Base-by-base conservation (phyloP, 495 filamentous ascomycete species). In the Penicillium ucsense region DNA sequence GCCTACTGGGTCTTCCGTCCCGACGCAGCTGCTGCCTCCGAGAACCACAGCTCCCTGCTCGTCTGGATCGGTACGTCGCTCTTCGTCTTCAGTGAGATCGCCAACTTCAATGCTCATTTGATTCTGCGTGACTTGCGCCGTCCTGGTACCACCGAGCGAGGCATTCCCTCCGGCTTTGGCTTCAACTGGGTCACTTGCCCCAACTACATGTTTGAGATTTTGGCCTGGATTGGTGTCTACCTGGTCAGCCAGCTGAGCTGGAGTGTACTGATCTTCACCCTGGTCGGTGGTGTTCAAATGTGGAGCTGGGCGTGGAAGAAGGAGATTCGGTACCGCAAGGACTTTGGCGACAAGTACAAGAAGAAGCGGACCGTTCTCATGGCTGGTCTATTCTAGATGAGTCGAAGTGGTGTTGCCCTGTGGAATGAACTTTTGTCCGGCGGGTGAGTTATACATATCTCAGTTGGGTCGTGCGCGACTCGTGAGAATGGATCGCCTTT, bases 121-220 rank as follows among this genome's bases (percentile, higher is more conserved):
- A 77, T 83, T 3, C 74, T 98, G 20, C 78, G 84, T 28, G 70
- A 74, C 39, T 77, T 98, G 31, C 84, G 92, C 4, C 80, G 80
- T 35, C 75, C 75, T n/a, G 89, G 89, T 41, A 83, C 82, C 47
- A 95, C 82, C 5, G 86, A 94, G 53, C 72, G 89, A 11, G 89
- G 87, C 50, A 94, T 98, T 60, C 92, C 92, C 0, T 68, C 71
- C 35, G 91, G 91, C 12, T 79, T 88, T 47, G 88, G 89, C n/a
- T 96, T 95, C 69, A 72, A 68, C 57, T 56, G 79, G 35, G 92
- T 97, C 36, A 98, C 92, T 8, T 94, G 89, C 75, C 92, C 92
- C 27, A 98, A 98, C 73, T 98, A 98, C 69, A 78, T 90, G 69
- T 98, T 95, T 59, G 92, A 98, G 74, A 75, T 83, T 8, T 53